A percentile compares a stretch with the other conserved stretches of the same genome.
Evolutionary conservation across 192 early-diverging fungal species (phyloP).

Genomic region (Anaeromyces robustus): DNA sequence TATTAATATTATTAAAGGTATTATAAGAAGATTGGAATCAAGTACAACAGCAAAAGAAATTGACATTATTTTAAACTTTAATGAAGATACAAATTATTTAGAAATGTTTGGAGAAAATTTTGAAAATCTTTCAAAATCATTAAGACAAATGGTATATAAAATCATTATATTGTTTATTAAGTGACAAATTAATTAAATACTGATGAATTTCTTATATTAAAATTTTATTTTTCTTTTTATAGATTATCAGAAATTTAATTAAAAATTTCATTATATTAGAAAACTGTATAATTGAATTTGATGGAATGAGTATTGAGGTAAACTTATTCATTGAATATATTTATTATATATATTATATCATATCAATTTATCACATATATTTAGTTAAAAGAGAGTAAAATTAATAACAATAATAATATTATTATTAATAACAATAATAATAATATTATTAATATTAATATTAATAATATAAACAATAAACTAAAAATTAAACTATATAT

Average conservation of each 20-base stretch:
- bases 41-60: not conserved
- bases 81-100: not conserved
- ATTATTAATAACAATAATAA: too few species aligned
- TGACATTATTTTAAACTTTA: not conserved
- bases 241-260: not conserved
- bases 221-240: not conserved
- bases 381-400: too few species aligned
- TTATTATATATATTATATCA: too few species aligned
- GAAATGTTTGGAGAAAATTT: not conserved
- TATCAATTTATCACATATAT: too few species aligned
- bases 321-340: too few species aligned
- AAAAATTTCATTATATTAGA: not conserved
- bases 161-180: too few species aligned
- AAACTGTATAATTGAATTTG: not conserved
- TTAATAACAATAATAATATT: too few species aligned
- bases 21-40: not conserved
- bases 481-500: not conserved
- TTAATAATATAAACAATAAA: too few species aligned
- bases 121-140: not conserved
- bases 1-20: not conserved
- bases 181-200: too few species aligned
- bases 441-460: too few species aligned
- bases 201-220: too few species aligned
- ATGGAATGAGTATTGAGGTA: not conserved
- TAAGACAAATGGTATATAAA: not conserved